Evolutionary conservation across 2,329 filamentous ascomycete genomes (phyloP), one percentile per base, ranked within the genome.

Genomic region (Juglanconis oblonga): DNA sequence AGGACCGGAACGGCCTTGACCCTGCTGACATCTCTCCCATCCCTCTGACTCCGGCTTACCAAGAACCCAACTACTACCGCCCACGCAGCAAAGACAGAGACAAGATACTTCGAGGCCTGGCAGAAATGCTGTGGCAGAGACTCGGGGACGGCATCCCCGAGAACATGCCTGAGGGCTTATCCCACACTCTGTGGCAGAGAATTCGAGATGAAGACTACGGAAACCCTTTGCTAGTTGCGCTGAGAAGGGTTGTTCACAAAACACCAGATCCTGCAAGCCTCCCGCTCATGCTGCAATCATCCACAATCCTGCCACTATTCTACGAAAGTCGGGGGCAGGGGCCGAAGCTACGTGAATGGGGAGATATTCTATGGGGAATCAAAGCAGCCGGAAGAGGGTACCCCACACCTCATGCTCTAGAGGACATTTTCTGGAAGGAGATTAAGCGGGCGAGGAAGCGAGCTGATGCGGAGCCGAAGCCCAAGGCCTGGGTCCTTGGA

Each of bases 351-450:
- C 55, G 24, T 31, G 57, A 53, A 52, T 58, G 57, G 57, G 35
- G 52, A 7, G 24, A 58, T 50, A 52, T 45, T 14, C 4, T 58
- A 4, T 54, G 57, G 57, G 38, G 32, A 36, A 40, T 54, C n/a
- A 58, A 58, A 14, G 50, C 53, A 35, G 44, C 51, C 24, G 57
- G 57, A 13, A 53, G 42, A 8, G 57, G 57, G 24, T 49, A 33
- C 2, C 50, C 57, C 5, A 54, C 57, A 4, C 57, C 57, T 8
- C 57, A 56, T 36, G 32, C 57, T 17, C 45, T 59, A 14, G 57
- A 50, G 29, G 52, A 59, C 36, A 56, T 59, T 11, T 56, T 59
- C 13, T 56, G 52, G 57, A 52, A 51, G 29, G 31, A 47, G 33
- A 59, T 56, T 31, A 59, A 52, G 33, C 29, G 44, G 9, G 53